Conservation (phyloP, 495 filamentous ascomycete species). For the Cairneyella variabilis region DNA sequence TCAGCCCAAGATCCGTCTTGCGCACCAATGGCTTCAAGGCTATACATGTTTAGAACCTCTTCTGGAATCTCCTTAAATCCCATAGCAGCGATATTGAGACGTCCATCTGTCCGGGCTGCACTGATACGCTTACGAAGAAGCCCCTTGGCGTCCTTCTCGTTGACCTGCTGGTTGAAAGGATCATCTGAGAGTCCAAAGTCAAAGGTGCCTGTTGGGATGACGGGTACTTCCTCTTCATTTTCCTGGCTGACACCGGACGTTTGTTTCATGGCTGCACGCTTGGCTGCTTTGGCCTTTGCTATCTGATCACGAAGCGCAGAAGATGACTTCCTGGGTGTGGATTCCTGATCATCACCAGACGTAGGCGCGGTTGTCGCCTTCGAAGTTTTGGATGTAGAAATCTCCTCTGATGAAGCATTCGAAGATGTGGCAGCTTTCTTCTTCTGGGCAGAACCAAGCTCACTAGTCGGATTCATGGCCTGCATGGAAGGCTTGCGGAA, state of each 20-base stretch:
- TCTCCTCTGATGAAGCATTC: conserved; percentile 45
- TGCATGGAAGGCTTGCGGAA: conserved; percentile 49
- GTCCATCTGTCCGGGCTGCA: conserved; percentile 71
- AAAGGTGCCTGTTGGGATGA: conserved; percentile 45
- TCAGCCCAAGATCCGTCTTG: conserved; percentile 77
- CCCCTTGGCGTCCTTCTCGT: conserved; percentile 53
- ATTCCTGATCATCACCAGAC: conserved; percentile 12
- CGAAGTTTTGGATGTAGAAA: conserved; percentile 32
- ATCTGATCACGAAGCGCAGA: conserved; percentile 83
- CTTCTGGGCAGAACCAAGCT: conserved; percentile 36
- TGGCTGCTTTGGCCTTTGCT: conserved; percentile 87
- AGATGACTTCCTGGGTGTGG: conserved; percentile 60
- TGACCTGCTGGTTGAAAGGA: conserved; percentile 63
- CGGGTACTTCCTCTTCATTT: conserved; percentile 38
- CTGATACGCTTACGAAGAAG: conserved; percentile 73
- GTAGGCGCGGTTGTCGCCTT: conserved; percentile 31
- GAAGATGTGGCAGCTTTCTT: conserved; percentile 37
- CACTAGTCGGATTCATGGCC: conserved; percentile 33
- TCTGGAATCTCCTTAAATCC: conserved; percentile 73
- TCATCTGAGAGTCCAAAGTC: conserved; percentile 53
- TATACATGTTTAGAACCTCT: conserved; percentile 90
- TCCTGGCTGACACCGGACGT: conserved; percentile 28
- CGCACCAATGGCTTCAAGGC: conserved; percentile 52
- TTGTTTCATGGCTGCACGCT: conserved; percentile 51
- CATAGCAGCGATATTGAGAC: conserved; percentile 87